These are phyloP conservation scores for Fusarium sp. DNA, from an alignment of 2,329 filamentous ascomycete genomes.

Conservation along the genomic window DNA sequence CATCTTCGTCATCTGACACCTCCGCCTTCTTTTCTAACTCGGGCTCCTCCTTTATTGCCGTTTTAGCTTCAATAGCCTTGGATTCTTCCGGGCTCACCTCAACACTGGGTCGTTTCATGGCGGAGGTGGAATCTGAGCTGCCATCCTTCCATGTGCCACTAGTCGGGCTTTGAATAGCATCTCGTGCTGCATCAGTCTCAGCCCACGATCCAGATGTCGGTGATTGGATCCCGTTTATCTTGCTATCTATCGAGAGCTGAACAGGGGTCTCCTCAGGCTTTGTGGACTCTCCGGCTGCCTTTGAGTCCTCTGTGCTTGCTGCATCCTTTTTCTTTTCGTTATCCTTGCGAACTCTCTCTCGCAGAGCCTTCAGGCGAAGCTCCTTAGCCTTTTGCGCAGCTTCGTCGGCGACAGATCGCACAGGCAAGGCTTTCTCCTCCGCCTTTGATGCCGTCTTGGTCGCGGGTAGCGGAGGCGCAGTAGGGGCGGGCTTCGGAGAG, in stretches of 20 bases:
- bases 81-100: conserved; percentile 53
- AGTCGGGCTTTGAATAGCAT: conserved; percentile 57
- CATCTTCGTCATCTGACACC: conserved; percentile 42
- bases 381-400: conserved; percentile 73
- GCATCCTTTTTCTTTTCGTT: conserved; percentile 25
- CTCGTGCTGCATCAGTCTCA: conserved; percentile 41
- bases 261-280: conserved; percentile 15
- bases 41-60: conserved; percentile 54
- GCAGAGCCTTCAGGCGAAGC: conserved; percentile 63
- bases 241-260: conserved; percentile 14
- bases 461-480: conserved; percentile 42
- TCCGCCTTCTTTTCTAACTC: conserved; percentile 51
- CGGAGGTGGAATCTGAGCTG: conserved; percentile 4
- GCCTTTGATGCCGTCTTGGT: conserved; percentile 42
- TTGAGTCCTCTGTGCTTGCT: background rate
- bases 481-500: conserved; percentile 42
- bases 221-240: conserved; percentile 55
- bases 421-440: conserved; percentile 54
- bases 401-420: conserved; percentile 71
- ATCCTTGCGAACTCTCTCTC: conserved; percentile 64
- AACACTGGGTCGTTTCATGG: conserved; percentile 34
- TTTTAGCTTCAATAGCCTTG: conserved; percentile 52
- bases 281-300: conserved; percentile 14
- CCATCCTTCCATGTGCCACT: conserved; percentile 56
- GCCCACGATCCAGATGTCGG: conserved; percentile 59